Percentiles rank a stretch among this genome's conserved stretches.
phyloP scores from a whole-genome alignment of 768 basidiomycete genomes.

The Agaricus subrufescens region DNA sequence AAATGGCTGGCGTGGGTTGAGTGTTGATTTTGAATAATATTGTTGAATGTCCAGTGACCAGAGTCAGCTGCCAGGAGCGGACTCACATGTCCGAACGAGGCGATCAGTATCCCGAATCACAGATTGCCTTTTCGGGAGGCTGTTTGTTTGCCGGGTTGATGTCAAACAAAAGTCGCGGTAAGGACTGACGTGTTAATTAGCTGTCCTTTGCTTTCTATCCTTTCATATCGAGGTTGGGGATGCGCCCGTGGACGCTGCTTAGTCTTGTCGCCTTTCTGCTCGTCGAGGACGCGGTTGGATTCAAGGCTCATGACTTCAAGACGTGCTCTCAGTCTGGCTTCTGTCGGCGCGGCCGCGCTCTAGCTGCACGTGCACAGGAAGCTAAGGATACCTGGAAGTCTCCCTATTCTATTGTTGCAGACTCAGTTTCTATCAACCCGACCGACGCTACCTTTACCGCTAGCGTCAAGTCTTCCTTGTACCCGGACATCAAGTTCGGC shows the following conservation, averaged over 20 bases:
- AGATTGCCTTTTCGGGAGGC: too few relatives aligned
- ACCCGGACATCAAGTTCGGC: conserved; percentile 78
- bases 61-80: too few relatives aligned
- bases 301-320: conserved; percentile 88
- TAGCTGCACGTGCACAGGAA: conserved; percentile 68
- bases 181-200: conserved; percentile 8
- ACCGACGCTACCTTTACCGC: conserved; percentile 66
- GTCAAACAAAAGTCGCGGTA: not conserved
- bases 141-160: not conserved
- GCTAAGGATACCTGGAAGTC: conserved; percentile 65
- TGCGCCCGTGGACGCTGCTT: conserved; percentile 32
- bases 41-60: too few relatives aligned
- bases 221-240: conserved; percentile 10
- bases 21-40: too few relatives aligned
- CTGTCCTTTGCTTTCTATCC: not conserved
- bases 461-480: conserved; percentile 71
- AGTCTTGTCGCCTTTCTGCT: conserved; percentile 31
- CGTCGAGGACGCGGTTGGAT: conserved; percentile 40
- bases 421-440: conserved; percentile 46
- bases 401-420: conserved; percentile 74
- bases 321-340: conserved; percentile 93
- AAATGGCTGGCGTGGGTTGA: too few relatives aligned
- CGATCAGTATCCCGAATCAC: too few relatives aligned
- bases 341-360: conserved; percentile 81
- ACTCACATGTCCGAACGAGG: too few relatives aligned